These are phyloP conservation scores for Moringa oleifera DNA, from an alignment of 345 rosid genomes.

Conservation along the genomic window DNA sequence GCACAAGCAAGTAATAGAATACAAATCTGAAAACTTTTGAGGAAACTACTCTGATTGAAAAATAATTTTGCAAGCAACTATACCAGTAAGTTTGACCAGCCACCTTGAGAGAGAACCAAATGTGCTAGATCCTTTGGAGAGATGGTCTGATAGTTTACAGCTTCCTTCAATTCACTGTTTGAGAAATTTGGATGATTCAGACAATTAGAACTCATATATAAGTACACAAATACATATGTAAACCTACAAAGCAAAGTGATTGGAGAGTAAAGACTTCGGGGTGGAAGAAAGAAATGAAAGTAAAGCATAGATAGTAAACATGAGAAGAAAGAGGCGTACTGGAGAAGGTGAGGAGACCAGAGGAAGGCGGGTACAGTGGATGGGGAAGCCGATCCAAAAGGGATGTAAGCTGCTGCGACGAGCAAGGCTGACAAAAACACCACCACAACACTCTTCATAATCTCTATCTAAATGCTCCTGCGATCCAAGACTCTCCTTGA, in stretches of 20 bases:
- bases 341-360: conserved; percentile 59
- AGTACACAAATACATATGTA: too few species aligned
- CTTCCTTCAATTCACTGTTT: conserved; percentile 29
- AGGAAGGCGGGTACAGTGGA: conserved; percentile 71
- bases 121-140: conserved; percentile 69
- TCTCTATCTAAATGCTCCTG: conserved; percentile 6
- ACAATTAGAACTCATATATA: conserved; percentile 6
- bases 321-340: conserved; percentile 19
- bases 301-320: too few species aligned
- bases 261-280: too few species aligned
- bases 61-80: neutral
- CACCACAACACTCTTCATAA: conserved; percentile 21
- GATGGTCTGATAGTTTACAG: conserved; percentile 64
- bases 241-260: neutral
- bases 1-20: too few species aligned
- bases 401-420: conserved; percentile 22
- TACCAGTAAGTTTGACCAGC: conserved; percentile 87
- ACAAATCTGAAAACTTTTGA: too few species aligned
- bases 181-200: conserved; percentile 22
- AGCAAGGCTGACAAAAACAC: conserved; percentile 22
- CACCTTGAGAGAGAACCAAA: conserved; percentile 60
- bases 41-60: neutral
- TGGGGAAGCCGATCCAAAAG: conserved; percentile 32
- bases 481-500: neutral
- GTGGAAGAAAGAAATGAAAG: too few species aligned